Conservation (phyloP, 2,329 filamentous ascomycete genomes). For the Huntiella bhutanensis region DNA sequence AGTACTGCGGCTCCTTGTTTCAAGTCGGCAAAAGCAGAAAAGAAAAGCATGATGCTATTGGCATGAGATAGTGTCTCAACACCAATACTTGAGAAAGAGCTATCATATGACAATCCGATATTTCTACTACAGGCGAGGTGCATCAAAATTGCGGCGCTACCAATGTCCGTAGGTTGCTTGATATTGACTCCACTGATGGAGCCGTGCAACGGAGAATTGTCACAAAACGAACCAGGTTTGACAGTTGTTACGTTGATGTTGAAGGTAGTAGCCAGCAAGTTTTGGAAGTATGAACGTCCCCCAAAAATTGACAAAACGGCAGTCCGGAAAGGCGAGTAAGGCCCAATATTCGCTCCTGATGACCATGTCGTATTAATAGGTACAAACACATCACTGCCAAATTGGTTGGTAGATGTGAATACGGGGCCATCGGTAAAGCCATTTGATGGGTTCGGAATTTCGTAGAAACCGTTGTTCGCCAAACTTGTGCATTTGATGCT, state of each 20-base stretch:
- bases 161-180: constrained; percentile 7
- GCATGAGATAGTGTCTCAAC: background rate
- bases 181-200: constrained; percentile 4
- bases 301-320: constrained; percentile 9
- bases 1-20: constrained; percentile 1
- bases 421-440: constrained; percentile 4
- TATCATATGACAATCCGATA: background rate
- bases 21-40: constrained; percentile 3
- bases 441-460: constrained; percentile 7
- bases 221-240: background rate
- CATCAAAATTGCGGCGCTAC: constrained; percentile 6
- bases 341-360: constrained; percentile 2
- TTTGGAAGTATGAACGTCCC: constrained; percentile 4
- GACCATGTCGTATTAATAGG: constrained; percentile 6
- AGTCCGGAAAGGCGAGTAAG: constrained; percentile 9
- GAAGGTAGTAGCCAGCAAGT: constrained; percentile 5
- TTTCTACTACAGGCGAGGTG: constrained; percentile 5
- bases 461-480: constrained; percentile 6
- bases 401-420: background rate
- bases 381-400: constrained; percentile 5
- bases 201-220: constrained; percentile 2
- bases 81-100: background rate
- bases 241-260: background rate
- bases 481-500: constrained; percentile 6
- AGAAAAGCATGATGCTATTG: constrained; percentile 8